These are phyloP conservation scores for Trypanosoma rangeli DNA, from an alignment of 208 protist genomes.

Conservation along the genomic window DNA sequence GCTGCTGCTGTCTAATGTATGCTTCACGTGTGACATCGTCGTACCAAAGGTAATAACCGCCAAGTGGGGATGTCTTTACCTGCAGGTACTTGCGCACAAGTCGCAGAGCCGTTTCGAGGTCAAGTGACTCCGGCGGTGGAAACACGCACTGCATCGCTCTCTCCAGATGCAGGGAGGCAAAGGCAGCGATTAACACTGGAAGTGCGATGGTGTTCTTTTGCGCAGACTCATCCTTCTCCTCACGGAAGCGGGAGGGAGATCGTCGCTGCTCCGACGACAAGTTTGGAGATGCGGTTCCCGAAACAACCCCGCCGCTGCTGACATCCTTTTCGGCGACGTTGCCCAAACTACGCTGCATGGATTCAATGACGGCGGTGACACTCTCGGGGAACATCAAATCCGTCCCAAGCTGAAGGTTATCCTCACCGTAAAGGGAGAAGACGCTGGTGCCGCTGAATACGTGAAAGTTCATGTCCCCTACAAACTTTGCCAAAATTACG, in stretches of 20 bases:
- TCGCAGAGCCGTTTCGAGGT: slow-evolving; percentile 59
- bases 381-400: slow-evolving; percentile 32
- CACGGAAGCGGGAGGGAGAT: slow-evolving; percentile 7
- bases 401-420: slow-evolving; percentile 35
- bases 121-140: slow-evolving; percentile 46
- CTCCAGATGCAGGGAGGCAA: slow-evolving; percentile 61
- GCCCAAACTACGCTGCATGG: slow-evolving; percentile 28
- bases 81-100: slow-evolving; percentile 65
- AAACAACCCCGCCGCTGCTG: not conserved
- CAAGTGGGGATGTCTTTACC: slow-evolving; percentile 43
- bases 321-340: slow-evolving; percentile 14
- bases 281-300: not conserved
- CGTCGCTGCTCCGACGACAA: slow-evolving; percentile 12
- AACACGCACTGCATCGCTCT: slow-evolving; percentile 36
- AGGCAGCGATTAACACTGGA: slow-evolving; percentile 55
- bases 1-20: slow-evolving; percentile 29
- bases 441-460: slow-evolving; percentile 66
- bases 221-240: slow-evolving; percentile 6
- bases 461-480: slow-evolving; percentile 63
- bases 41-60: slow-evolving; percentile 81
- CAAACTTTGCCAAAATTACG: slow-evolving; percentile 51
- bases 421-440: slow-evolving; percentile 63
- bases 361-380: slow-evolving; percentile 40
- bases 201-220: slow-evolving; percentile 25
- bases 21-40: slow-evolving; percentile 38